Evolutionary conservation across 495 filamentous ascomycete genomes (phyloP).

Genomic region (Xylaria cubensis): DNA sequence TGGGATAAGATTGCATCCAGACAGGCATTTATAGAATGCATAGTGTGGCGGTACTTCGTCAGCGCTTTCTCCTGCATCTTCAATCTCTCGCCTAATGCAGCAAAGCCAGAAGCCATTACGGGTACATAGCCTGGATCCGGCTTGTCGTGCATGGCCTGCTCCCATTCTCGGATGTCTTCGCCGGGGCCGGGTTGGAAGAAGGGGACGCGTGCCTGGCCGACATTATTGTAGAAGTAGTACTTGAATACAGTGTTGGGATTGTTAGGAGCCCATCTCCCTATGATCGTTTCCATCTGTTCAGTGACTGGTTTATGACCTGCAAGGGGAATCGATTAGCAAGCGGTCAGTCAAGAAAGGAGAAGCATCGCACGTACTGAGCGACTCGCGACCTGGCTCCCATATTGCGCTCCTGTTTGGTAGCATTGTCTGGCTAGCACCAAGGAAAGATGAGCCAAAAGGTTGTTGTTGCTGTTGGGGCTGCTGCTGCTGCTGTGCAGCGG

Average conservation of each 20-base stretch:
- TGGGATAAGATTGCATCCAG: slow-evolving; percentile 78
- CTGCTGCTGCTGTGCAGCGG: slow-evolving; percentile 26
- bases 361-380: slow-evolving; percentile 44
- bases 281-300: slow-evolving; percentile 81
- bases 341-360: neutral
- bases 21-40: slow-evolving; percentile 89
- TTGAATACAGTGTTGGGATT: slow-evolving; percentile 79
- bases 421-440: slow-evolving; percentile 44
- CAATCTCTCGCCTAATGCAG: slow-evolving; percentile 74
- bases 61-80: slow-evolving; percentile 77
- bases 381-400: slow-evolving; percentile 56
- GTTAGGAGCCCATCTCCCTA: slow-evolving; percentile 82
- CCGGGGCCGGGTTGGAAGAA: slow-evolving; percentile 78
- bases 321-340: slow-evolving; percentile 27
- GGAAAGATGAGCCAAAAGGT: slow-evolving; percentile 34
- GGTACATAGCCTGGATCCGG: slow-evolving; percentile 80
- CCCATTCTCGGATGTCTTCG: slow-evolving; percentile 88
- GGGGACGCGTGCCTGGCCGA: slow-evolving; percentile 76
- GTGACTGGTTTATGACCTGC: slow-evolving; percentile 74
- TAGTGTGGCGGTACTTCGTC: slow-evolving; percentile 71
- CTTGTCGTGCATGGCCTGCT: slow-evolving; percentile 86
- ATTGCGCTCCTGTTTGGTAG: slow-evolving; percentile 49
- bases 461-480: slow-evolving; percentile 18
- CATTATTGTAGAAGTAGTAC: slow-evolving; percentile 92
- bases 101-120: slow-evolving; percentile 63